These are phyloP conservation scores for Hortaea sp. DNA, from an alignment of 2,329 filamentous ascomycete species.

Conservation along the genomic window DNA sequence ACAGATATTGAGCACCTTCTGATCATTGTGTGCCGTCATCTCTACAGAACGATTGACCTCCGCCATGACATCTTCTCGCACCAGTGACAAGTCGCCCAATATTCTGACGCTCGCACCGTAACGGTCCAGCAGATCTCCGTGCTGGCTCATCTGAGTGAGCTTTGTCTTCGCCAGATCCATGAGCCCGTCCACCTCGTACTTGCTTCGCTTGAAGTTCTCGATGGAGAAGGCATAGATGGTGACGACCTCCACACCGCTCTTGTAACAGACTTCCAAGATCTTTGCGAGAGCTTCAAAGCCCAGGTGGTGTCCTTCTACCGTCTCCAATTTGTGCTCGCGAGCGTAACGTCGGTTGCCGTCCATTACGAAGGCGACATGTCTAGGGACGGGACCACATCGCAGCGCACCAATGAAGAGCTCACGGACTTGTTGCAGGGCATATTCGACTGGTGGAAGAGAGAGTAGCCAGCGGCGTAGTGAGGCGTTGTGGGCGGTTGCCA, in stretches of 20 bases:
- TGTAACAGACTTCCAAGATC: slow-evolving; percentile 97
- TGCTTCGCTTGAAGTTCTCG: slow-evolving; percentile 95
- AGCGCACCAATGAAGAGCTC: slow-evolving; percentile 82
- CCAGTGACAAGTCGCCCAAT: slow-evolving; percentile 71
- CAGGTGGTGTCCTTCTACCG: slow-evolving; percentile 87
- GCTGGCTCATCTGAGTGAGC: slow-evolving; percentile 79
- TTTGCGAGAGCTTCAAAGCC: slow-evolving; percentile 90
- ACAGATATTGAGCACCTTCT: slow-evolving; percentile 78
- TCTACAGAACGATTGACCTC: slow-evolving; percentile 79
- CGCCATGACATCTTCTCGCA: slow-evolving; percentile 78
- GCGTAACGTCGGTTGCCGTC: slow-evolving; percentile 95
- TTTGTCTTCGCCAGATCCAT: slow-evolving; percentile 99
- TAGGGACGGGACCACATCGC: slow-evolving; percentile 81
- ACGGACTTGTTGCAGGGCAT: slow-evolving; percentile 66
- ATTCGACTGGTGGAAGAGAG: slow-evolving; percentile 84
- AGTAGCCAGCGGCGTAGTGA: slow-evolving; percentile 65
- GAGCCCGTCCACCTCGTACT: slow-evolving; percentile 89
- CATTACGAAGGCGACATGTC: slow-evolving; percentile 99
- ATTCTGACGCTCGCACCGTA: slow-evolving; percentile 85
- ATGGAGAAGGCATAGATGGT: slow-evolving; percentile 98
- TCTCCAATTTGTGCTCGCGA: slow-evolving; percentile 82
- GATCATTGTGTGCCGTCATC: slow-evolving; percentile 76
- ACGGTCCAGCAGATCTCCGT: slow-evolving; percentile 83
- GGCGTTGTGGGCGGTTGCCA: slow-evolving; percentile 44
- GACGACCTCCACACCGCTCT: slow-evolving; percentile 89